A percentile compares a stretch with the other conserved stretches of the same genome.
phyloP scores from a whole-genome alignment of 2,329 filamentous ascomycete species.

The Talaromyces funiculosus region DNA sequence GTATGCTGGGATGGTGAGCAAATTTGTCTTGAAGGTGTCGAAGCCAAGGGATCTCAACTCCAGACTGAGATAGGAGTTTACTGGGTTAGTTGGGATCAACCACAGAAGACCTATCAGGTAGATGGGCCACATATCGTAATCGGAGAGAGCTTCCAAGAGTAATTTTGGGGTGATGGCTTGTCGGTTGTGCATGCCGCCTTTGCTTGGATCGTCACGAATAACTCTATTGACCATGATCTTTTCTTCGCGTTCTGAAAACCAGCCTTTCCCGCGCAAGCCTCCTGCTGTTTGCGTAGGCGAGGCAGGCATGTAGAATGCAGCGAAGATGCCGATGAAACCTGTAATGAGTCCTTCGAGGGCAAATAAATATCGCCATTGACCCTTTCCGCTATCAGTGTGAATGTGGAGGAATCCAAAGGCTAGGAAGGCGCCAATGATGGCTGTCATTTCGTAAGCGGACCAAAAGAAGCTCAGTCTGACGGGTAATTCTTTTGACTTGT shows the following conservation, averaged over 20 bases:
- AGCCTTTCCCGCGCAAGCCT: slow-evolving; percentile 58
- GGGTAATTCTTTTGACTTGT: slow-evolving; percentile 64
- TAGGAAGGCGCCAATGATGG: slow-evolving; percentile 44
- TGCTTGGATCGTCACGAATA: slow-evolving; percentile 51
- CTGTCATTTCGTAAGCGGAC: slow-evolving; percentile 53
- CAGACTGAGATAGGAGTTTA: slow-evolving; percentile 35
- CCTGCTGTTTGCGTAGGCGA: slow-evolving; percentile 62
- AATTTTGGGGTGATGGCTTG: slow-evolving; percentile 47
- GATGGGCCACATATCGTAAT: slow-evolving; percentile 56
- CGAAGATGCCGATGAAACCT: slow-evolving; percentile 50
- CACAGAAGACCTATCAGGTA: slow-evolving; percentile 47
- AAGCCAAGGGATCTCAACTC: slow-evolving; percentile 51
- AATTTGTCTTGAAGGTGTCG: slow-evolving; percentile 54
- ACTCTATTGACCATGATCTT: slow-evolving; percentile 64
- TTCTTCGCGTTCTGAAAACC: slow-evolving; percentile 64
- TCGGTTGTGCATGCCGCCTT: slow-evolving; percentile 58
- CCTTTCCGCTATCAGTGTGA: slow-evolving; percentile 28
- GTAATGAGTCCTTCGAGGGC: slow-evolving; percentile 46
- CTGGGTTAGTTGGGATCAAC: slow-evolving; percentile 36
- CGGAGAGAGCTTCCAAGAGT: slow-evolving; percentile 46
- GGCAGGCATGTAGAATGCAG: slow-evolving; percentile 56
- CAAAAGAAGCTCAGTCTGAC: slow-evolving; percentile 65
- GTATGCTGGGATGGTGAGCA: slow-evolving; percentile 57
- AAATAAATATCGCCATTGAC: slow-evolving; percentile 43
- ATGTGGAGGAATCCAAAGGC: slow-evolving; percentile 42